Evolutionary conservation across 2,329 filamentous ascomycete genomes (phyloP).

Genomic region (Penicillium expansum): DNA sequence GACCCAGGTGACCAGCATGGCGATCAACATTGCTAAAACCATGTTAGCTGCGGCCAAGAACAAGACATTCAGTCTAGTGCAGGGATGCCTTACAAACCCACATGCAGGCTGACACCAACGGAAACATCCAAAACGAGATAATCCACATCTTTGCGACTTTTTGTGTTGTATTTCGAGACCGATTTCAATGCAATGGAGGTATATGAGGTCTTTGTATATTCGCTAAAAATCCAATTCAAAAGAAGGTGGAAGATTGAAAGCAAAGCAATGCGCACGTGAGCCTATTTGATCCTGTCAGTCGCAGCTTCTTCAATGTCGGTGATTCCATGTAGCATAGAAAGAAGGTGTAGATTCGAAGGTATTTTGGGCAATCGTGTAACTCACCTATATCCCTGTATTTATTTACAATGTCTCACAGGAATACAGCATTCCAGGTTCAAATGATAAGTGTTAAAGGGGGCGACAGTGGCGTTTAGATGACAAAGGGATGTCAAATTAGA

Average conservation of each 20-base stretch:
- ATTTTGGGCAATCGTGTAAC: neutral
- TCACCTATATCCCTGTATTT: conserved; percentile 4
- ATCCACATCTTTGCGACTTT: conserved; percentile 39
- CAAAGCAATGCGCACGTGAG: neutral
- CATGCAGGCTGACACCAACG: conserved; percentile 57
- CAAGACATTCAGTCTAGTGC: neutral
- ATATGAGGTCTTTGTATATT: neutral
- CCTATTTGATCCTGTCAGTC: neutral
- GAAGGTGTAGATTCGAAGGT: neutral
- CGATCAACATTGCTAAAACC: conserved; percentile 54
- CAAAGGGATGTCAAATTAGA: neutral
- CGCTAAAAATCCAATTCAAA: neutral
- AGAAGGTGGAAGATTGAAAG: neutral
- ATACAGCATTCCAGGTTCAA: neutral
- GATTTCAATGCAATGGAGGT: neutral
- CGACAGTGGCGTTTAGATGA: conserved; percentile 2
- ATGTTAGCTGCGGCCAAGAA: conserved; percentile 8
- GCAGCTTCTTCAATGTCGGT: neutral
- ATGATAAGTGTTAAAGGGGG: neutral
- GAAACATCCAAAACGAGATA: conserved; percentile 54
- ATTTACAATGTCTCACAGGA: neutral
- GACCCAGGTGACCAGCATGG: conserved; percentile 59
- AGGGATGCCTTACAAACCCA: conserved; percentile 48
- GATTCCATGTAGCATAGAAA: neutral
- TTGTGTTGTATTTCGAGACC: neutral